Base-by-base conservation (phyloP, 352 stramenopile genomes). In the Phytophthora niederhauseri region DNA sequence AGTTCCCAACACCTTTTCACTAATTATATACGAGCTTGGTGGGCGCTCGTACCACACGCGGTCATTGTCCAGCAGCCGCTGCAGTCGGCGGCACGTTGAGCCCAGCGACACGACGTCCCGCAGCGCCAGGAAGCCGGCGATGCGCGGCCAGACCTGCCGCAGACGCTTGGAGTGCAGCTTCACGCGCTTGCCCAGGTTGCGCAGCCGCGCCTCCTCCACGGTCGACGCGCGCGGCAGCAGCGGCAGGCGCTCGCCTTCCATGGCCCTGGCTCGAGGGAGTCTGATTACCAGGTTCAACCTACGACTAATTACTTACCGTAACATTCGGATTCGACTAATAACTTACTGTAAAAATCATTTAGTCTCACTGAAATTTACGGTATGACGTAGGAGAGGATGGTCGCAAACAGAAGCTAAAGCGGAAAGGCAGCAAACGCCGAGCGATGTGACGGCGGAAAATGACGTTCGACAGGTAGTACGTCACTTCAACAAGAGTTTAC, bases 131-230 rank as follows among this genome's bases (percentile, higher is more conserved):
- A 83, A 89, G 31, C 31, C 22, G 1, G 75, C 73, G 41, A 89
- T 77, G 9, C 50, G 56, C 14, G 68, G 63, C 81, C 78, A 89
- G 34, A 81, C 36, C 53, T 76, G 67, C 52, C 81, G 78, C 66
- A 89, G 56, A 19, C 81, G 75, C 73, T 89, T 89, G 26, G 81
- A 89, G 28, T 82, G 62, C 26, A 89, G 48, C 69, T 87, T 87
- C 38, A 89, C 70, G 58, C 81, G 81, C 70, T 86, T 87, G 53
- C 56, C 38, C 12, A 69, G 64, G 59, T 89, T 89, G 17, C 79
- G 79, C 51, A 50, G 48, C 28, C 67, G 72, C 57, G 76, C 78
- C 58, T 85, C 67, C 51, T 74, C 74, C 36, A 76, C 62, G 60
- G 68, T 78, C 20, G 70, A 77, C 51, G 76, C 55, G 48, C 61